Evolutionary conservation across 2,329 filamentous ascomycete genomes (phyloP), one percentile per base, ranked within the genome.

Genomic region (Venturia nashicola): DNA sequence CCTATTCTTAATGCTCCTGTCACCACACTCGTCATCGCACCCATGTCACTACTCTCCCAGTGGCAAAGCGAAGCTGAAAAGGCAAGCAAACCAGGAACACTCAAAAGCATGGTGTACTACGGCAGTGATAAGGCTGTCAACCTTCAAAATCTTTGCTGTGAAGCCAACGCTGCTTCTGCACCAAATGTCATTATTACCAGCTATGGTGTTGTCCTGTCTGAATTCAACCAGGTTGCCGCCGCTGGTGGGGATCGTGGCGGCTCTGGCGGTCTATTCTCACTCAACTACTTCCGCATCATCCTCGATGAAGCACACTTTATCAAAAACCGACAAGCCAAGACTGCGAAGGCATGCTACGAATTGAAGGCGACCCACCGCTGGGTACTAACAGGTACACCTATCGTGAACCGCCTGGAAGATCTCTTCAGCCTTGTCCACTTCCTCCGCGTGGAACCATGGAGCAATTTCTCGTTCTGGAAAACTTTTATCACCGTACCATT

Each of bases 401-500:
- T 99, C 64, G 93, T 99, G 68, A 99, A 99, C 73, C 87, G 91
- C 54, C 81, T 99, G 0, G 93, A 97, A 73, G 94, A 97, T 74
- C 78, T 99, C 16, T 97, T 97, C 77, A 96, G 90, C 71, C 77
- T 99, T 44, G 90, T 97, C 14, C 86, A 90, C 3, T 99, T 97
- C 76, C 78, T 99, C 12, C 87, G 90, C 64, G 94, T 99, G 4
- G 93, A 97, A 72, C 94, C 94, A 0, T 99, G 94, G 94, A 94
- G 89, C 71, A 97, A 97, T 73, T 99, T 99, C 74, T 96, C 92
- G 0, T 99, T 96, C 76, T 99, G 94, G 94, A 92, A 92, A 72
- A 97, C 94, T 0, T 99, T 99, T 73, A 97, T 99, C 71, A 99
- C 94, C 0, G 87, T 96, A 1, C 94, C 94, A 0, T 99, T 99